Percentiles rank a stretch among this genome's conserved stretches.
Conservation (phyloP, 257 asterid species). For the Scutellaria barbata region DNA sequence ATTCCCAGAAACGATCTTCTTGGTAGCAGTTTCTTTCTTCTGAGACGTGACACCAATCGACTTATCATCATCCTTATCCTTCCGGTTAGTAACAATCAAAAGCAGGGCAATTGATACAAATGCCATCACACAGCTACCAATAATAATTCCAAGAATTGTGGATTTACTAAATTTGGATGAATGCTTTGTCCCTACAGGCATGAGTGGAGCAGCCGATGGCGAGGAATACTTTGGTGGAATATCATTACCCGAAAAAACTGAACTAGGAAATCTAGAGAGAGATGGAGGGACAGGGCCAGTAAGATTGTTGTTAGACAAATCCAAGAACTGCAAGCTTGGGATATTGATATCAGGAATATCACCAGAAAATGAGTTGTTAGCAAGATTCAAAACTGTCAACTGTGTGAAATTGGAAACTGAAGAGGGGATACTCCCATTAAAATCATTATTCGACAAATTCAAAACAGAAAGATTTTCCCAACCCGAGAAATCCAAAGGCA, state of each 20-base stretch:
- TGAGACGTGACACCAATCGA: background rate
- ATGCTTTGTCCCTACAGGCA: slow-evolving; percentile 31
- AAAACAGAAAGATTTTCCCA: slow-evolving; percentile 52
- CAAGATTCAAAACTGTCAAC: slow-evolving; percentile 44
- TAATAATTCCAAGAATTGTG: slow-evolving; percentile 47
- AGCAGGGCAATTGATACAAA: slow-evolving; percentile 46
- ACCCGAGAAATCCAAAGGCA: slow-evolving; percentile 48
- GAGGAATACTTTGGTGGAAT: slow-evolving; percentile 23
- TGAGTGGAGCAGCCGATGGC: slow-evolving; percentile 41
- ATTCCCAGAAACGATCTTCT: slow-evolving; percentile 41
- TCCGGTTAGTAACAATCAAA: slow-evolving; percentile 40
- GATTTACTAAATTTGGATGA: slow-evolving; percentile 41
- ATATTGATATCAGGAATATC: slow-evolving; percentile 50
- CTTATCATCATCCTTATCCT: background rate
- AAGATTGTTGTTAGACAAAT: slow-evolving; percentile 58
- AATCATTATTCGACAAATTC: slow-evolving; percentile 48
- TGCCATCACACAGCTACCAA: slow-evolving; percentile 49
- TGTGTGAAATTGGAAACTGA: slow-evolving; percentile 46
- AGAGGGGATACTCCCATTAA: slow-evolving; percentile 49
- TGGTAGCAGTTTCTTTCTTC: slow-evolving; percentile 43
- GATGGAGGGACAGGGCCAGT: slow-evolving; percentile 52
- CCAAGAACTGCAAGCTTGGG: slow-evolving; percentile 48
- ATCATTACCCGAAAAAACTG: slow-evolving; percentile 50
- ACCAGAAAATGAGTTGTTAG: slow-evolving; percentile 56
- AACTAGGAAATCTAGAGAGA: slow-evolving; percentile 49